Conservation (phyloP, 208 protist genomes). For the Trypanosoma melophagium region DNA sequence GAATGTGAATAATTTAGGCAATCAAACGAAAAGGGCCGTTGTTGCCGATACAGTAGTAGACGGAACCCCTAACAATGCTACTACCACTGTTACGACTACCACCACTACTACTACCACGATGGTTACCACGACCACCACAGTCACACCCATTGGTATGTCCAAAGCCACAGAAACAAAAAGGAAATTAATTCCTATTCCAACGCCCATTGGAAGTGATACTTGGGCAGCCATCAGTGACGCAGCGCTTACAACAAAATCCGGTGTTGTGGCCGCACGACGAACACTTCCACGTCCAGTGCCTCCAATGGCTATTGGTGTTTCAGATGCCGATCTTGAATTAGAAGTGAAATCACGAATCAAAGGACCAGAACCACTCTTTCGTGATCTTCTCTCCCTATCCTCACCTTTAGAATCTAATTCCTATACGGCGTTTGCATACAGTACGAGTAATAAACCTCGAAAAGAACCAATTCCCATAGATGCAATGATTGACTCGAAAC, state of each 20-base stretch:
- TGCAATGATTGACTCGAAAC: background rate
- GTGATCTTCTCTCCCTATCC: constrained; percentile 11
- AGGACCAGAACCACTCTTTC: constrained; percentile 20
- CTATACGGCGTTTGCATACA: constrained; percentile 1
- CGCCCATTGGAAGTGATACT: constrained; percentile 23
- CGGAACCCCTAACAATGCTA: no score
- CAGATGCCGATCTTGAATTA: background rate
- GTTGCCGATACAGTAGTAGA: no score
- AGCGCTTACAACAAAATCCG: constrained; percentile 4
- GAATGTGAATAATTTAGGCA: no score
- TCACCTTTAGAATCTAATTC: constrained; percentile 5
- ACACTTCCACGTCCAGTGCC: constrained; percentile 8
- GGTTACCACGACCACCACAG: background rate
- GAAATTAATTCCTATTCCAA: constrained; percentile 13
- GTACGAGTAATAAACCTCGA: background rate
- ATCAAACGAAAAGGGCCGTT: no score
- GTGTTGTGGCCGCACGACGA: constrained; percentile 14
- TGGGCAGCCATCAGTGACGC: constrained; percentile 20
- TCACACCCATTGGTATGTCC: background rate
- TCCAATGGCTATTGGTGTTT: constrained; percentile 20
- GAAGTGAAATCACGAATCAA: background rate
- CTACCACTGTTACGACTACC: background rate
- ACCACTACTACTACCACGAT: background rate
- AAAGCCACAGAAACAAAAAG: background rate
- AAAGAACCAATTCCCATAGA: constrained; percentile 10